Evolutionary conservation across 257 asterid species (phyloP), one percentile per base, ranked within the genome.

Genomic region (Linderniella brevidens): DNA sequence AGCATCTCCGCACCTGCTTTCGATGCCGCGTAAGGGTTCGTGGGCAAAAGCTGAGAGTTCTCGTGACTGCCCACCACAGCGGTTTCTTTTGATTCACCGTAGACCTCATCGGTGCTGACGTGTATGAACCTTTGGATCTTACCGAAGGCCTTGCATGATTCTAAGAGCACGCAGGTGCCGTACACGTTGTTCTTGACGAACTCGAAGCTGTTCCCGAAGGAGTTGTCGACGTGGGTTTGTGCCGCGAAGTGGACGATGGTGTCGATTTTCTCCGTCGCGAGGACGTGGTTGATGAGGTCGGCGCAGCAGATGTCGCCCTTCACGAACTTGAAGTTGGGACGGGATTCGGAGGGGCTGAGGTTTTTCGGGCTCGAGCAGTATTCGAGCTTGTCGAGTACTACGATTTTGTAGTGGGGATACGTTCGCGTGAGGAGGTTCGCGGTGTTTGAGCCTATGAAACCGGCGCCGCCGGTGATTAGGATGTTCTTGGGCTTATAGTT

Each of bases 201-300:
- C 44, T 60, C 65, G 19, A 60, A 53, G 9, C 55, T 43, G 29
- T 59, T 59, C 8, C 63, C 57, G 17, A 58, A 58, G 11, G 63
- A 58, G 41, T 50, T 58, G 13, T 59, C 64, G 12, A 60, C 66
- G 37, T 61, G 66, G 8, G 60, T 54, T 54, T 61, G 66, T 4
- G 61, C 61, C 17, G 66, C 66, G 17, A 61, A 61, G 37, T 61
- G 66, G 61, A 61, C 47, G 6, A 61, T 42, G 0, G 66, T 61
- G 49, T 61, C 66, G 8, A 61, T 42, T 0, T 37, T 12, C 25
- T 61, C 66, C 32, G 51, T 29, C 8, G 39, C 32, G 2, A 61
- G 42, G 5, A 61, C n/a, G 38, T 17, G 47, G 57, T 35, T 54
- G 12, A 61, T 32, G 29, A 61, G 59, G 36, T 48, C 66, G 1